These are phyloP conservation scores for Fusarium agapanthi DNA, from an alignment of 2,329 filamentous ascomycete genomes.

Conservation along the genomic window DNA sequence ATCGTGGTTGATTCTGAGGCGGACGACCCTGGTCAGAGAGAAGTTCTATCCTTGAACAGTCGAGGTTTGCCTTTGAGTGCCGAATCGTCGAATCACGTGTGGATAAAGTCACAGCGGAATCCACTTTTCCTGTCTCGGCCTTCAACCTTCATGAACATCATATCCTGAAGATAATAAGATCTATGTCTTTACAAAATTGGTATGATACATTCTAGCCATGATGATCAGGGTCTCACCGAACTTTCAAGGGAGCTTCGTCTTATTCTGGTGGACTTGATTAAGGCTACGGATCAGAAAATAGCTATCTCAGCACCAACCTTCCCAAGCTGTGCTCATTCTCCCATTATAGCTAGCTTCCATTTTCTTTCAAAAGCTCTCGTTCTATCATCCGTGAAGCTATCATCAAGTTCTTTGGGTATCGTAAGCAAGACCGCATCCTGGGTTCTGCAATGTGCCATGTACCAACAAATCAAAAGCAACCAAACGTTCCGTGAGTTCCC, in stretches of 20 bases:
- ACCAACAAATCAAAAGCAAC: background rate
- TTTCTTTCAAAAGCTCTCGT: background rate
- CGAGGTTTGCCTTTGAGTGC: slow-evolving; percentile 40
- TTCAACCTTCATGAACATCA: background rate
- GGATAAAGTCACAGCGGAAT: background rate
- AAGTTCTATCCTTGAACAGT: slow-evolving; percentile 10
- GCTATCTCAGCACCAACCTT: background rate
- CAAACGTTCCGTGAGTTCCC: background rate
- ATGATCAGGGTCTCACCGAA: background rate
- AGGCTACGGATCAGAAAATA: background rate
- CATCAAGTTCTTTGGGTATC: background rate
- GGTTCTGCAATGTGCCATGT: background rate
- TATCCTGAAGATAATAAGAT: background rate
- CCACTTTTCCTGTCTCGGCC: slow-evolving; percentile 12
- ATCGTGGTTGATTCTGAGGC: slow-evolving; percentile 41
- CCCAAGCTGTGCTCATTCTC: background rate
- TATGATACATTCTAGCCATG: background rate
- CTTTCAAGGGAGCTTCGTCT: background rate
- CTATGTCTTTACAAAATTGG: background rate
- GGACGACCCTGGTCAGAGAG: slow-evolving; percentile 15
- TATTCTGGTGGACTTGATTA: background rate
- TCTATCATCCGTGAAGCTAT: background rate
- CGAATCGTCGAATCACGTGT: slow-evolving; percentile 42
- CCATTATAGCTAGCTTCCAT: background rate
- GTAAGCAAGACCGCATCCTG: background rate